Evolutionary conservation across 2,329 filamentous ascomycete genomes (phyloP), one percentile per base, ranked within the genome.

Genomic region (Neonectria ditissima): DNA sequence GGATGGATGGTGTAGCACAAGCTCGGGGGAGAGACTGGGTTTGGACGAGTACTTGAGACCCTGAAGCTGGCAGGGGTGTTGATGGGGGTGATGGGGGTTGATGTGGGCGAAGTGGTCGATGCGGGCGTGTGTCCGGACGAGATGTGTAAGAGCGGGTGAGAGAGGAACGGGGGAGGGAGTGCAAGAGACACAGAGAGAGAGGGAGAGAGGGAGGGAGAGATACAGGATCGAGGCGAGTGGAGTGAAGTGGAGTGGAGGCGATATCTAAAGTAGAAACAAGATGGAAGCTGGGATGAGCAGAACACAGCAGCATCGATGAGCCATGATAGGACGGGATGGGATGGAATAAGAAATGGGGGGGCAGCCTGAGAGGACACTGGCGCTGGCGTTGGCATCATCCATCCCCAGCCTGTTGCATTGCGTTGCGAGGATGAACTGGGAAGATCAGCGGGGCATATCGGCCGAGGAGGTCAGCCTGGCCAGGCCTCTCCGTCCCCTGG

Each of bases 391-490:
- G 63, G 61, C 68, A 72, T 71, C 69, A 72, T 68, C 62, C 56
- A 67, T 65, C 69, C 68, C 70, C 63, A 65, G 50, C 61, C 51
- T 54, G 55, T 50, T 58, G 55, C 55, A 24, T 47, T 62, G 59
- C 54, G 50, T 47, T 51, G 54, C 54, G 62, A 62, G 59, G 53
- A 65, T 60, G 62, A 69, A 68, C 57, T 62, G 63, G 65, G 68
- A 72, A 66, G 70, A 72, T 72, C 70, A 68, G 68, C 68, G 70
- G 69, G 68, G 69, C 62, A 68, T 66, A 69, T 72, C 70, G 70
- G 69, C 68, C 69, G 70, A 72, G 70, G 70, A 72, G 70, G 70
- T 63, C 63, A 64, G 62, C 30, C 24, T 55, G 54, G 55, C 18
- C 55, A 47, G 45, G 60, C 24, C 24, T 26, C 24, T 26, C 62